Conservation (phyloP, 108 stramenopile species). For the Nannochloropsis salina region DNA sequence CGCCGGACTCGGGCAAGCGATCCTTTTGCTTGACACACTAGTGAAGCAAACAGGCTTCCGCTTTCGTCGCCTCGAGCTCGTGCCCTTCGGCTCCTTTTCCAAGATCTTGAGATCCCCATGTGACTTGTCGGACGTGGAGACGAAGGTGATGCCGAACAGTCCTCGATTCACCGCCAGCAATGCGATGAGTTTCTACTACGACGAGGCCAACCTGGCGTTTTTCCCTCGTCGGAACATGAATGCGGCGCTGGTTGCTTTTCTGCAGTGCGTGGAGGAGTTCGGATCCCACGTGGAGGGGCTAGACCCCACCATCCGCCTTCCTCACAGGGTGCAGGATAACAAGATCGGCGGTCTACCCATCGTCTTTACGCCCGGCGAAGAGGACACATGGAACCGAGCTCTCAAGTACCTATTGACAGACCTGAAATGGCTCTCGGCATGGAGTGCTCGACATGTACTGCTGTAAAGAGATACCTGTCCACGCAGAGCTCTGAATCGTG, state of each 20-base stretch:
- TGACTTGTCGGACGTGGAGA: neutral
- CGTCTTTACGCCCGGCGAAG: constrained; percentile 32
- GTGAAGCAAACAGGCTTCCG: constrained; percentile 33
- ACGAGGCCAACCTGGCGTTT: constrained; percentile 46
- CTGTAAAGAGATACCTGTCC: constrained; percentile 15
- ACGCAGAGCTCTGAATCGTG: too few species aligned
- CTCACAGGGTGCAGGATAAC: constrained; percentile 44
- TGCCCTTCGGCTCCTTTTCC: constrained; percentile 53
- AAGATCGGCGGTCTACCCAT: constrained; percentile 50
- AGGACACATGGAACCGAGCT: constrained; percentile 54
- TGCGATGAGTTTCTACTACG: constrained; percentile 38
- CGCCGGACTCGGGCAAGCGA: constrained; percentile 55
- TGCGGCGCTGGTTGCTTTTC: constrained; percentile 49
- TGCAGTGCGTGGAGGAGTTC: constrained; percentile 50
- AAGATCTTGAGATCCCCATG: constrained; percentile 29
- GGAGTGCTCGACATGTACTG: constrained; percentile 45
- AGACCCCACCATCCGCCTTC: constrained; percentile 50
- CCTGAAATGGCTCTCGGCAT: constrained; percentile 57
- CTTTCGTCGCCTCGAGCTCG: constrained; percentile 46
- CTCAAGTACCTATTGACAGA: constrained; percentile 54
- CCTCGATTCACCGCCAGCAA: constrained; percentile 24
- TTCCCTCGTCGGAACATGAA: constrained; percentile 52
- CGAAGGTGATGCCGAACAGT: neutral
- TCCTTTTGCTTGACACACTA: constrained; percentile 46
- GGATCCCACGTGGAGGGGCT: constrained; percentile 43